These are phyloP conservation scores for Periconia digitata DNA, from an alignment of 2,329 filamentous ascomycete species.

Conservation along the genomic window DNA sequence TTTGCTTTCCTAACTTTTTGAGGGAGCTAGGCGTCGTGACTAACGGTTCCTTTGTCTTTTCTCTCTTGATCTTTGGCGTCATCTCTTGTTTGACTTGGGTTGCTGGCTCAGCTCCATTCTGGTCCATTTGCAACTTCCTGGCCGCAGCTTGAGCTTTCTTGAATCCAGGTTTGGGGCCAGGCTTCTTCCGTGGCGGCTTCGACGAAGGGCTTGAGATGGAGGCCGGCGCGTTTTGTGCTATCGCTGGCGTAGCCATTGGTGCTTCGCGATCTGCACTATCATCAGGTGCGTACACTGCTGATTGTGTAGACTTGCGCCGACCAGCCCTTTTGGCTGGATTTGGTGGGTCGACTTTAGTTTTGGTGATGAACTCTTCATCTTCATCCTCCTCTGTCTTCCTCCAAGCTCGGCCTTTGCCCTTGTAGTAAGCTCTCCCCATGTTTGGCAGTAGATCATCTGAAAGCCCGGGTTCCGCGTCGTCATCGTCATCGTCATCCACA, in stretches of 20 bases:
- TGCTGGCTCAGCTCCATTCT: neutral
- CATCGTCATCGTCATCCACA: conserved; percentile 2
- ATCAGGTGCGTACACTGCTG: neutral
- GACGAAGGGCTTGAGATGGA: neutral
- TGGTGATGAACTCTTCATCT: conserved; percentile 28
- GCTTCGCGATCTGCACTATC: neutral
- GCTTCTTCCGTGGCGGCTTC: neutral
- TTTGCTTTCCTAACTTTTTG: conserved; percentile 5
- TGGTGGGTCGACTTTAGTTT: neutral
- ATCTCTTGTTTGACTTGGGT: neutral
- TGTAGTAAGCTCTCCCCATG: conserved; percentile 22
- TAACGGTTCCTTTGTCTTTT: neutral
- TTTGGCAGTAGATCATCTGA: conserved; percentile 1
- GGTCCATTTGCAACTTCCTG: neutral
- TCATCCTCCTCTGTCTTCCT: conserved; percentile 36
- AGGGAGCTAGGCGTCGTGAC: neutral
- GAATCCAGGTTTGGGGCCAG: neutral
- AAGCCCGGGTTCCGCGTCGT: conserved; percentile 3
- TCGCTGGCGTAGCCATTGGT: neutral
- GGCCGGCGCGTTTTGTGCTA: neutral
- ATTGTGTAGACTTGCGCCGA: conserved; percentile 7
- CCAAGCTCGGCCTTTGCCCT: conserved; percentile 35
- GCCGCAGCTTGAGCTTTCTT: neutral
- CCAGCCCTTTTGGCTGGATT: conserved; percentile 3
- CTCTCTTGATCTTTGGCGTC: neutral